These are phyloP conservation scores for Apiotrichum sp. DNA, from an alignment of 1,284 basidiomycete genomes.

Conservation along the genomic window DNA sequence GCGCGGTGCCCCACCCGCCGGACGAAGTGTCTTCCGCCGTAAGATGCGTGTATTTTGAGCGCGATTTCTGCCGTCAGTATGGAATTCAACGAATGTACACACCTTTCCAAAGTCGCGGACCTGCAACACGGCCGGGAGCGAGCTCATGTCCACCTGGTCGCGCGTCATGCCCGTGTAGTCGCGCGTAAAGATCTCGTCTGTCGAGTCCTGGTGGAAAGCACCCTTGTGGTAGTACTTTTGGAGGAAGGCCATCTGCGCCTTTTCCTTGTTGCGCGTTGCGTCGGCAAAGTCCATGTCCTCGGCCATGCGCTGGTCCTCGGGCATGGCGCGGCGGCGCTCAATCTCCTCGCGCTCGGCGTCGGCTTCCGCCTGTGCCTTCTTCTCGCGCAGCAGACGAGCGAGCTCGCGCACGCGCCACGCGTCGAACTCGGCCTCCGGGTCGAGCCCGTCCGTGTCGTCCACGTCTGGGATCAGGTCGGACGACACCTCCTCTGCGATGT, in stretches of 20 bases:
- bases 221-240: constrained; percentile 99
- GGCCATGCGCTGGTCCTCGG: constrained; percentile 80
- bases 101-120: constrained; percentile 81
- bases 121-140: constrained; percentile 93
- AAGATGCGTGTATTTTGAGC: constrained; percentile 78
- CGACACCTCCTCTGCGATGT: constrained; percentile 68
- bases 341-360: constrained; percentile 84
- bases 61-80: constrained; percentile 20
- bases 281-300: constrained; percentile 85
- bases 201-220: constrained; percentile 84
- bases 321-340: constrained; percentile 79
- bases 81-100: constrained; percentile 33
- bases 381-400: constrained; percentile 81
- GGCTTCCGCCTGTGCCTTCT: constrained; percentile 67
- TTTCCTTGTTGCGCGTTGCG: constrained; percentile 58
- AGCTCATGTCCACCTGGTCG: constrained; percentile 73
- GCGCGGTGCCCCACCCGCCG: constrained; percentile 63
- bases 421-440: constrained; percentile 87
- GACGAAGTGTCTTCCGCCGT: constrained; percentile 88
- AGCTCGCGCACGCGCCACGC: constrained; percentile 93
- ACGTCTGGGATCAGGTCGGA: constrained; percentile 69
- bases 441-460: constrained; percentile 90
- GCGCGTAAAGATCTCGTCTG: constrained; percentile 79
- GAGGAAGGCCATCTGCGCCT: constrained; percentile 75
- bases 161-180: constrained; percentile 87